Percentiles rank a stretch among this genome's conserved stretches.
Evolutionary conservation across 2,329 filamentous ascomycete genomes (phyloP).

Genomic region (Tolypocladium ovalisporum): DNA sequence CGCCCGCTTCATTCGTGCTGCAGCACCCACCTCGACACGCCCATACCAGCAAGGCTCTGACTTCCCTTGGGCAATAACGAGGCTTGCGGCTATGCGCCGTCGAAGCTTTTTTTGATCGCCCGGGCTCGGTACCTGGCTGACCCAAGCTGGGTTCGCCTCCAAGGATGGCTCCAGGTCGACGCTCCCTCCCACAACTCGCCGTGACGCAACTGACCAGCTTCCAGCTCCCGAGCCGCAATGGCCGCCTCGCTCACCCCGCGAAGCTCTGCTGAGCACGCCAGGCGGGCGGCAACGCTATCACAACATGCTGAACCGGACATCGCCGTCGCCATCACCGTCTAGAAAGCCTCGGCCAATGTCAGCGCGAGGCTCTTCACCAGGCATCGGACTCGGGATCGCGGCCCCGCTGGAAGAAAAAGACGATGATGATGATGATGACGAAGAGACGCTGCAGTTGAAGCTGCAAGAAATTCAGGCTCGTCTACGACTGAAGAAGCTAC

Average conservation of each 20-base stretch:
- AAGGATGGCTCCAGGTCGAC: slow-evolving; percentile 8
- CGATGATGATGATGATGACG: slow-evolving; percentile 58
- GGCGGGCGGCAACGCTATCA: slow-evolving; percentile 67
- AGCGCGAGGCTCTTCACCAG: slow-evolving; percentile 4
- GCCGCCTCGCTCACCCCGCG: slow-evolving; percentile 57
- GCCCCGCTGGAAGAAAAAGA: slow-evolving; percentile 33
- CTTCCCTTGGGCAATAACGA: slow-evolving; percentile 3
- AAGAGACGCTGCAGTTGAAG: slow-evolving; percentile 79
- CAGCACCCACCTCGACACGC: neutral
- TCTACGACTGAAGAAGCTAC: slow-evolving; percentile 76
- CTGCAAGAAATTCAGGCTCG: slow-evolving; percentile 82
- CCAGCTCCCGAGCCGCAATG: slow-evolving; percentile 42
- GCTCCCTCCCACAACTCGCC: neutral
- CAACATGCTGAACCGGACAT: slow-evolving; percentile 53
- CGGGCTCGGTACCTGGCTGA: slow-evolving; percentile 1
- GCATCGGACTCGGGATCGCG: slow-evolving; percentile 18
- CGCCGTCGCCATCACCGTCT: slow-evolving; percentile 57
- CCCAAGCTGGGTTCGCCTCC: neutral
- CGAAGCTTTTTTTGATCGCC: neutral
- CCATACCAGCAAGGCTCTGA: neutral
- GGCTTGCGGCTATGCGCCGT: slow-evolving; percentile 7
- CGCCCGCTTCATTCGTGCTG: neutral
- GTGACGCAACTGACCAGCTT: neutral
- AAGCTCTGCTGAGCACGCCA: slow-evolving; percentile 57
- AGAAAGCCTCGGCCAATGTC: slow-evolving; percentile 10